These are phyloP conservation scores for Pseudognaphalium luteoalbum DNA, from an alignment of 129 eudicot genomes.

Conservation along the genomic window DNA sequence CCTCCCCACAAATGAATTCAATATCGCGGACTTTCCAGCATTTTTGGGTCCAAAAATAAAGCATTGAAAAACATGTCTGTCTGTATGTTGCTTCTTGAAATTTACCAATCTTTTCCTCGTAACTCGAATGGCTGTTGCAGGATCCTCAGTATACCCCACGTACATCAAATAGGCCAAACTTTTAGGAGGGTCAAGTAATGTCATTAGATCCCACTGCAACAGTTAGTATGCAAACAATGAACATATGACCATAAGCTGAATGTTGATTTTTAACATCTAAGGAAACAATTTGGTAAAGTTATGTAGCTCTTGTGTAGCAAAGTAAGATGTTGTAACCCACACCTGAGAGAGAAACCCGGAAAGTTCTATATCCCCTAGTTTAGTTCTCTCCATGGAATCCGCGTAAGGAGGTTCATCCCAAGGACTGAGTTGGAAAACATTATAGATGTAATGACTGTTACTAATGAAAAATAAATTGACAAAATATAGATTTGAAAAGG, in stretches of 20 bases:
- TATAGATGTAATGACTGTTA: conserved; percentile 14
- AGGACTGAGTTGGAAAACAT: conserved; percentile 55
- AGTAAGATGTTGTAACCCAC: conserved; percentile 21
- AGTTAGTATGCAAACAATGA: conserved; percentile 1
- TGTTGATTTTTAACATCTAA: background rate
- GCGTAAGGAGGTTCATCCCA: conserved; percentile 79
- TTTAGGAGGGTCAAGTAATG: conserved; percentile 70
- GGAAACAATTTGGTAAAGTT: conserved; percentile 21
- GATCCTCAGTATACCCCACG: conserved; percentile 68
- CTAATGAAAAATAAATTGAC: background rate
- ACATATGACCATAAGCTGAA: background rate
- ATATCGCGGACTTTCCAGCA: conserved; percentile 81
- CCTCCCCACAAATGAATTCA: conserved; percentile 83
- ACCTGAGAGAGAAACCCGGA: conserved; percentile 86
- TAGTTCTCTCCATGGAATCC: conserved; percentile 74
- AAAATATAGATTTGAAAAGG: background rate
- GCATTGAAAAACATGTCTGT: conserved; percentile 80
- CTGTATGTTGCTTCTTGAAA: conserved; percentile 73
- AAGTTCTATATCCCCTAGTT: conserved; percentile 61
- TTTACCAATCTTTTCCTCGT: conserved; percentile 74
- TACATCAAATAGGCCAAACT: conserved; percentile 83
- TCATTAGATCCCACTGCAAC: conserved; percentile 92
- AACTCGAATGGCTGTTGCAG: conserved; percentile 66
- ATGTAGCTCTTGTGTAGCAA: conserved; percentile 11
- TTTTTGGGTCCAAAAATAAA: conserved; percentile 83